Conservation (phyloP, 768 basidiomycete genomes). For the Rhizopogon vesiculosus region DNA sequence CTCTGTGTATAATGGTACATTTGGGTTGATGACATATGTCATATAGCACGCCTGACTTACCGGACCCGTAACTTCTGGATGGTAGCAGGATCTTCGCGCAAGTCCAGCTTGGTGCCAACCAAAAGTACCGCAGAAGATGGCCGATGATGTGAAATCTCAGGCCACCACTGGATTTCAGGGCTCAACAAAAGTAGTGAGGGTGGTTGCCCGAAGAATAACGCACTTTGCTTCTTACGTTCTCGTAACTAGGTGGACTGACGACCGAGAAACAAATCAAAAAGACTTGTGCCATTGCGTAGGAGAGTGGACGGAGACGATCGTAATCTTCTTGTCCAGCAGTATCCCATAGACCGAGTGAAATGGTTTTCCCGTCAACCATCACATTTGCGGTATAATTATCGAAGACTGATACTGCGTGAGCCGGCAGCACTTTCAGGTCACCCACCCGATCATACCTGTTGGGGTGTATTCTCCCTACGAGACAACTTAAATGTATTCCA, state of each 20-base stretch:
- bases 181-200: conserved; percentile 7
- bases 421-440: conserved; percentile 4
- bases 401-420: conserved; percentile 58
- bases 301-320: conserved; percentile 93
- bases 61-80: conserved; percentile 92
- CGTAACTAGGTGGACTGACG: conserved; percentile 96
- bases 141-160: conserved; percentile 96
- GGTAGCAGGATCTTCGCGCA: conserved; percentile 91
- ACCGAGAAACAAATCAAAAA: conserved; percentile 99
- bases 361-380: conserved; percentile 98
- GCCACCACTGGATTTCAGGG: conserved; percentile 67
- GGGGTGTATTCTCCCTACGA: conserved; percentile 92
- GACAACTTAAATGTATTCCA: conserved; percentile 9
- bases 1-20: conserved; percentile 38
- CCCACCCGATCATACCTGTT: conserved; percentile 53
- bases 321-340: conserved; percentile 99
- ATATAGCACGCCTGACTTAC: conserved; percentile 33
- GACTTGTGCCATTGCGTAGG: conserved; percentile 98
- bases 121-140: conserved; percentile 90
- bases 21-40: neutral
- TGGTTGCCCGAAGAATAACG: conserved; percentile 17
- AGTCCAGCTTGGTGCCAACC: conserved; percentile 95
- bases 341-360: conserved; percentile 98
- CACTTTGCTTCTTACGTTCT: conserved; percentile 98
- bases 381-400: conserved; percentile 99